Percentiles rank a stretch among this genome's conserved stretches.
Evolutionary conservation across 805 yeast species (phyloP).

Genomic region (Blastobotrys americana): DNA sequence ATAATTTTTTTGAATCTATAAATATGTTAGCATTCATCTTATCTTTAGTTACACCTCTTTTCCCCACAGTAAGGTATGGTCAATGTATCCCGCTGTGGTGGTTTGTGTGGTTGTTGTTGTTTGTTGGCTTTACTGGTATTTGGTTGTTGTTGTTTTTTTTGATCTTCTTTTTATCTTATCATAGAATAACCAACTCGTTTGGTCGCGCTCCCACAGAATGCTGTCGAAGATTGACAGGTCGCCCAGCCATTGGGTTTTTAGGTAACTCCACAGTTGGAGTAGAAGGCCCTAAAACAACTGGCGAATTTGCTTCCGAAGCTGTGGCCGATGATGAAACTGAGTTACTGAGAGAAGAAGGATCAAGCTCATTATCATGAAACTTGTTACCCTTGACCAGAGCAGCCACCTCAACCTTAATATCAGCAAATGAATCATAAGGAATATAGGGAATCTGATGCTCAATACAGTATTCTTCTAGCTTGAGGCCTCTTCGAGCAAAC

Average conservation of each 20-base stretch:
- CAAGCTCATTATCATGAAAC: slow-evolving; percentile 13
- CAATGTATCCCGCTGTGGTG: no score
- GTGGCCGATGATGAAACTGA: background rate
- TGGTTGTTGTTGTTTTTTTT: no score
- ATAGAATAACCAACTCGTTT: background rate
- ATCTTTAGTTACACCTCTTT: no score
- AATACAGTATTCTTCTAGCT: slow-evolving; percentile 36
- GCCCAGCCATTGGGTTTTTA: background rate
- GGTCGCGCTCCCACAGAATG: background rate
- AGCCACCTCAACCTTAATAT: slow-evolving; percentile 32
- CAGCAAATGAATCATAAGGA: slow-evolving; percentile 37
- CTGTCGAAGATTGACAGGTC: background rate
- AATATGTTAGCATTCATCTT: background rate
- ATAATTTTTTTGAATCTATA: no score
- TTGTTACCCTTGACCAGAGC: slow-evolving; percentile 22
- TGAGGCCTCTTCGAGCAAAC: slow-evolving; percentile 38
- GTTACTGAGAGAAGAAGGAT: slow-evolving; percentile 1
- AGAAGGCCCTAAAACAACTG: background rate
- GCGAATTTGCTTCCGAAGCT: background rate
- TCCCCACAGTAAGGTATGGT: no score
- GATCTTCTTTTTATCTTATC: no score
- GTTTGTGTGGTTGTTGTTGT: no score
- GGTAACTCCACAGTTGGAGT: background rate
- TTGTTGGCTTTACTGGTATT: no score
- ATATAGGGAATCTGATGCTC: slow-evolving; percentile 36